A percentile compares a stretch with the other conserved stretches of the same genome.
phyloP scores from a whole-genome alignment of 768 basidiomycete genomes.

The Wakefieldia striispora region DNA sequence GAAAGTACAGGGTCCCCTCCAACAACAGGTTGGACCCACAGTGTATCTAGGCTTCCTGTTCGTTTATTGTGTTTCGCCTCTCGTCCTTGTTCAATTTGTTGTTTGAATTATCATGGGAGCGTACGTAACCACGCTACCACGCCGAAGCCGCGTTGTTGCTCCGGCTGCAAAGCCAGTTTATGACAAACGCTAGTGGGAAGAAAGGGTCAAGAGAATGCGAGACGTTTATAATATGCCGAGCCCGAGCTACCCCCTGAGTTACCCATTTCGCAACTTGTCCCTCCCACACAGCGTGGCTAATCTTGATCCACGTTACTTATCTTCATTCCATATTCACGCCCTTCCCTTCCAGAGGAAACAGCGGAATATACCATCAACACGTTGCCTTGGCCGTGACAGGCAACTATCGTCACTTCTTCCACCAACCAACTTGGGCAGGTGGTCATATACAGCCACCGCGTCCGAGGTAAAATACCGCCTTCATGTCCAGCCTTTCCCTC shows the following conservation, averaged over 20 bases:
- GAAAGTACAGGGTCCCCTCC: not conserved
- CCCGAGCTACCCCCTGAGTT: constrained; percentile 18
- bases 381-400: constrained; percentile 33
- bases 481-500: constrained; percentile 6
- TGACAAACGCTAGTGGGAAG: not conserved
- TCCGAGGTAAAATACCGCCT: constrained; percentile 32
- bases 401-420: constrained; percentile 28
- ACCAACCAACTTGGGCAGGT: constrained; percentile 32
- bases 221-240: constrained; percentile 10
- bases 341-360: constrained; percentile 24
- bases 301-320: constrained; percentile 33
- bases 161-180: constrained; percentile 1
- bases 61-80: constrained; percentile 11
- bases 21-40: constrained; percentile 16
- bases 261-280: constrained; percentile 5
- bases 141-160: constrained; percentile 21
- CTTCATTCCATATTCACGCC: constrained; percentile 27
- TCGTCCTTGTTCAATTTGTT: not conserved
- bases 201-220: no score
- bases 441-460: constrained; percentile 33
- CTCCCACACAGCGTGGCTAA: constrained; percentile 22
- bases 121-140: constrained; percentile 31
- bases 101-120: constrained; percentile 5
- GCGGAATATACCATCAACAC: constrained; percentile 30
- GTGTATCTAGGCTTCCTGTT: constrained; percentile 5